phyloP scores from a whole-genome alignment of 2,329 filamentous ascomycete genomes.

The Lasiodiplodia gonubiensis region DNA sequence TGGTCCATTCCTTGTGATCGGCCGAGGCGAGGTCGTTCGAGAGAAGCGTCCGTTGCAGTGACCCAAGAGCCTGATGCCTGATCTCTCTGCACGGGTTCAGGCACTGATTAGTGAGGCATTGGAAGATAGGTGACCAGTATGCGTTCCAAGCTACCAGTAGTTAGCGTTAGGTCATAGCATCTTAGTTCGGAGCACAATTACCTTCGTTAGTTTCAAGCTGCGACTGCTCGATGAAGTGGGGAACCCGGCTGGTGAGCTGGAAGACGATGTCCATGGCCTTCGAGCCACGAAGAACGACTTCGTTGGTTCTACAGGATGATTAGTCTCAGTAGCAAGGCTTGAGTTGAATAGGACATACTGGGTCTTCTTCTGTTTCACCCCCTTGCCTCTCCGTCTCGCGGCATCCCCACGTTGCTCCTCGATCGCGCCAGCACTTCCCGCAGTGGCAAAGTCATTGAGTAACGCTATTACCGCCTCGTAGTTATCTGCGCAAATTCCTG shows the following conservation, averaged over 20 bases:
- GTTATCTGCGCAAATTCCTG: conserved; percentile 91
- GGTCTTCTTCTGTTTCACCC: conserved; percentile 57
- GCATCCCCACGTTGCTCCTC: conserved; percentile 72
- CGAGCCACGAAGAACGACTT: conserved; percentile 75
- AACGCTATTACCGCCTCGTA: conserved; percentile 87
- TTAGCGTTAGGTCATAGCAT: conserved; percentile 26
- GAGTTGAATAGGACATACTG: conserved; percentile 54
- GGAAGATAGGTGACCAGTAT: conserved; percentile 96
- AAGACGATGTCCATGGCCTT: conserved; percentile 84
- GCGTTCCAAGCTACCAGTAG: conserved; percentile 79
- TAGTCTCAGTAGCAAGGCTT: neutral
- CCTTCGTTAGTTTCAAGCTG: conserved; percentile 87
- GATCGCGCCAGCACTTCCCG: conserved; percentile 73
- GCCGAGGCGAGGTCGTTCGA: conserved; percentile 82
- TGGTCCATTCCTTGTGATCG: conserved; percentile 89
- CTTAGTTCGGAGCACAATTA: conserved; percentile 45
- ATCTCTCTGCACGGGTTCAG: conserved; percentile 94
- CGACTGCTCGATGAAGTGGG: conserved; percentile 87
- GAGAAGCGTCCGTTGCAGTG: conserved; percentile 82
- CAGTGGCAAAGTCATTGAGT: conserved; percentile 87
- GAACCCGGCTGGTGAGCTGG: conserved; percentile 79
- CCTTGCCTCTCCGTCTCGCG: conserved; percentile 58
- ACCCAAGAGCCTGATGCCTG: conserved; percentile 83
- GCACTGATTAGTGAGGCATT: conserved; percentile 85
- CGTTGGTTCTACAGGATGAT: conserved; percentile 62